phyloP scores from a whole-genome alignment of 2,329 filamentous ascomycete species.

The Aspergillus neotritici region DNA sequence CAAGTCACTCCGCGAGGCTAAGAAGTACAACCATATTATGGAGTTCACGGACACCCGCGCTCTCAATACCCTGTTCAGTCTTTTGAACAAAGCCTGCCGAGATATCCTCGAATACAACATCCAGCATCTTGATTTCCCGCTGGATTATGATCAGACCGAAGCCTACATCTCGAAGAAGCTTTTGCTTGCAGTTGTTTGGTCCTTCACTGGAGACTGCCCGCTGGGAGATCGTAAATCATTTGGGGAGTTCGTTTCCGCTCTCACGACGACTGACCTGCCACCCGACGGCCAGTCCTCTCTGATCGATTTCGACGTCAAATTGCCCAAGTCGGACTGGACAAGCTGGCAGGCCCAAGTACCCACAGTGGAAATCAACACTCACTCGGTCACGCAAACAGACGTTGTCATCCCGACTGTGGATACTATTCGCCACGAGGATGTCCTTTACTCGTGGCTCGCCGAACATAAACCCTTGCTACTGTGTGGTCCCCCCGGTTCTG shows the following conservation, averaged over 20 bases:
- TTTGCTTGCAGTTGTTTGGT: constrained; percentile 88
- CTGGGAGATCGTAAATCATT: constrained; percentile 81
- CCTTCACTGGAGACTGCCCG: constrained; percentile 90
- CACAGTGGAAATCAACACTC: constrained; percentile 92
- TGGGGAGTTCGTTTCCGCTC: constrained; percentile 73
- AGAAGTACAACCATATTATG: constrained; percentile 91
- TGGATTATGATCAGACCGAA: constrained; percentile 86
- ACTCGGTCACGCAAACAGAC: constrained; percentile 95
- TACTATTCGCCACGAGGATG: constrained; percentile 94
- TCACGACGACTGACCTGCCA: constrained; percentile 82
- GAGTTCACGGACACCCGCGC: constrained; percentile 89
- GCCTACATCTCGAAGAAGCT: constrained; percentile 90
- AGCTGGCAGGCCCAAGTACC: constrained; percentile 95
- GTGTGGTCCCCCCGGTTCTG: constrained; percentile 94
- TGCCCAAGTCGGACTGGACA: constrained; percentile 83
- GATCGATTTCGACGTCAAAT: constrained; percentile 88
- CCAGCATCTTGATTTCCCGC: constrained; percentile 87
- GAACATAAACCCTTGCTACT: constrained; percentile 96
- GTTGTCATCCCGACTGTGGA: constrained; percentile 97
- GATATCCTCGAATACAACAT: constrained; percentile 94
- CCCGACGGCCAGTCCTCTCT: constrained; percentile 70
- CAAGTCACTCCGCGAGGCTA: constrained; percentile 69
- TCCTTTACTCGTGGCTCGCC: constrained; percentile 98
- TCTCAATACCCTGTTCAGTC: constrained; percentile 86
- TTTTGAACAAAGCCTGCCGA: constrained; percentile 88